A percentile compares a stretch with the other conserved stretches of the same genome.
Conservation (phyloP, 106 monocot species). For the Chionographis japonica region DNA sequence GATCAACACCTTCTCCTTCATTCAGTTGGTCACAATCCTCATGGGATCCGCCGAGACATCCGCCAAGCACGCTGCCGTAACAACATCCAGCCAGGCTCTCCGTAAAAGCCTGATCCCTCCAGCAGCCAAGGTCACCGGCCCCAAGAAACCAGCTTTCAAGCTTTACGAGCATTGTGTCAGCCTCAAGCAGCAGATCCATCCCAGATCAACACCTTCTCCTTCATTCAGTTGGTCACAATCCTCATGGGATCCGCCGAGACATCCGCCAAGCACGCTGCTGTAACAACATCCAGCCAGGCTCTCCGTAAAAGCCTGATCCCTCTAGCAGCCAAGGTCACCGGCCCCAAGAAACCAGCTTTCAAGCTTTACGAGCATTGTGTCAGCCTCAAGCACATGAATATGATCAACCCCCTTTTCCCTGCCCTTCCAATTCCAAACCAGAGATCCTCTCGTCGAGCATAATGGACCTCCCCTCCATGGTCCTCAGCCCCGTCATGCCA, state of each 20-base stretch:
- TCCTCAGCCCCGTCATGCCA: constrained; percentile 80
- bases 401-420: constrained; percentile 59
- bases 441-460: constrained; percentile 72
- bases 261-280: constrained; percentile 21
- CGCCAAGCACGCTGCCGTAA: constrained; percentile 11
- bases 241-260: constrained; percentile 80
- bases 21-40: constrained; percentile 92
- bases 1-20: constrained; percentile 84
- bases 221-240: constrained; percentile 95
- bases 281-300: background rate
- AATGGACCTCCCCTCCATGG: constrained; percentile 72
- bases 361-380: constrained; percentile 90
- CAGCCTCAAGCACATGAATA: constrained; percentile 63
- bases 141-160: constrained; percentile 86
- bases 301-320: constrained; percentile 10
- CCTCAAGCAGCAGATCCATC: too few relatives aligned
- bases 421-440: background rate
- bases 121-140: constrained; percentile 17
- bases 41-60: constrained; percentile 71
- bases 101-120: constrained; percentile 11
- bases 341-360: constrained; percentile 75
- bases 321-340: constrained; percentile 10
- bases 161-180: constrained; percentile 85
- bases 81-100: background rate
- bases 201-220: constrained; percentile 80